phyloP scores from a whole-genome alignment of 768 basidiomycete genomes.

The Mycena olivaceomarginata region DNA sequence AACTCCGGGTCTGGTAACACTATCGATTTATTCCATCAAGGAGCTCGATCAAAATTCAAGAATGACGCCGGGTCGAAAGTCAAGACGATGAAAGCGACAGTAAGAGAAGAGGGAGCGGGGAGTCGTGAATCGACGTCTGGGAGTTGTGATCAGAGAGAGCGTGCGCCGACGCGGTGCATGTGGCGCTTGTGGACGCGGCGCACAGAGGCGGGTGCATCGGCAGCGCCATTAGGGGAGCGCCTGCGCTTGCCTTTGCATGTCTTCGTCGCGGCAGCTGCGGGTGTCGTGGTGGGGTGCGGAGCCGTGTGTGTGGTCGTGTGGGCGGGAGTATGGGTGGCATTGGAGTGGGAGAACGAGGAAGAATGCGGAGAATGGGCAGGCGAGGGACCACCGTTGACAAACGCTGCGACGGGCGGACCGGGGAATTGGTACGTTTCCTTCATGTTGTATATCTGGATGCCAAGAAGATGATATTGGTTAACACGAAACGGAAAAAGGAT shows the following conservation, averaged over 20 bases:
- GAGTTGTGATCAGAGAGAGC: too few relatives aligned
- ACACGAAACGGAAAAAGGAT: not conserved
- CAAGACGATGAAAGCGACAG: too few relatives aligned
- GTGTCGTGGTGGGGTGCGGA: not conserved
- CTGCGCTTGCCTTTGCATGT: not conserved
- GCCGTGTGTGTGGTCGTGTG: not conserved
- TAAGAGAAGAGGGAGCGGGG: too few relatives aligned
- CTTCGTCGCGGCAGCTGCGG: not conserved
- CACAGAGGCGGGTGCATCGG: not conserved
- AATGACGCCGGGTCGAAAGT: too few relatives aligned
- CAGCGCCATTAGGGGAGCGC: not conserved
- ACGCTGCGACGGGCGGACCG: constrained; percentile 57
- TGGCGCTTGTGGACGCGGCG: too few relatives aligned
- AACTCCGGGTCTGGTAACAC: too few relatives aligned
- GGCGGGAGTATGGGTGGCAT: not conserved
- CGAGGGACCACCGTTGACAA: constrained; percentile 37
- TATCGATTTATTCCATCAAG: too few relatives aligned
- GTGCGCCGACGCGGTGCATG: too few relatives aligned
- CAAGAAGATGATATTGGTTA: not conserved
- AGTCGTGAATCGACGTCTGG: too few relatives aligned
- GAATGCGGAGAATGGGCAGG: not conserved
- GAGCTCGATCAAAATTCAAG: too few relatives aligned
- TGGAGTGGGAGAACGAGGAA: not conserved
- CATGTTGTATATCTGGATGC: constrained; percentile 43
- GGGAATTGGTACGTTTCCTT: constrained; percentile 54